Evolutionary conservation across 768 basidiomycete genomes (phyloP).

Genomic region (Crepidotus variabilis): DNA sequence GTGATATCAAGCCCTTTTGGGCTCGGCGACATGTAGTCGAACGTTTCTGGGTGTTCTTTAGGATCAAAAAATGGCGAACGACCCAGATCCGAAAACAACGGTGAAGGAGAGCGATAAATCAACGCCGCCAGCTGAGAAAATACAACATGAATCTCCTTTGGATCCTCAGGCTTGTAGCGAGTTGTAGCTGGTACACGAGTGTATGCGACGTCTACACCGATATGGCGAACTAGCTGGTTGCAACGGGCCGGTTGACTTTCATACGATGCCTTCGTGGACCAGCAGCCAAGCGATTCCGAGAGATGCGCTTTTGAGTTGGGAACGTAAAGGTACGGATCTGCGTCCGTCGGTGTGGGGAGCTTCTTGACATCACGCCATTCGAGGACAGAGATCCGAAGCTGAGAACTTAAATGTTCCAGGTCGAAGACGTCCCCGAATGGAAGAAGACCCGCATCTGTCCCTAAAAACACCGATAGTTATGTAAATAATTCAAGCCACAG

Average conservation of each 20-base stretch:
- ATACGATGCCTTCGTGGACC: constrained; percentile 23
- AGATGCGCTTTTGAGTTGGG: constrained; percentile 10
- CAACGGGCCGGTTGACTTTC: constrained; percentile 20
- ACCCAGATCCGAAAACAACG: constrained; percentile 9
- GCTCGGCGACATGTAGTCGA: background rate
- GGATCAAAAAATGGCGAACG: constrained; percentile 14
- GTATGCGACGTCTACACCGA: constrained; percentile 31
- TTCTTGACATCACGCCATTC: constrained; percentile 50
- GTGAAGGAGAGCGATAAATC: constrained; percentile 23
- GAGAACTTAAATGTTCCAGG: constrained; percentile 30
- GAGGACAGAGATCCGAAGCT: constrained; percentile 34
- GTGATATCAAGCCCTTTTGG: constrained; percentile 11
- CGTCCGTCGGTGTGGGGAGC: constrained; percentile 13
- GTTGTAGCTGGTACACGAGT: constrained; percentile 27
- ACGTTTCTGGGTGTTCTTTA: constrained; percentile 23
- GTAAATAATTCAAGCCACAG: too few relatives aligned
- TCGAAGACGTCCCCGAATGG: constrained; percentile 43
- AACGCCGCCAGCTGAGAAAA: constrained; percentile 26
- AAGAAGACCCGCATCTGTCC: constrained; percentile 21
- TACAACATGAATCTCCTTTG: constrained; percentile 17
- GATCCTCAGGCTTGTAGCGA: constrained; percentile 15
- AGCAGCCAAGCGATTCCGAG: constrained; percentile 26
- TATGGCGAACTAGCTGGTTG: constrained; percentile 19
- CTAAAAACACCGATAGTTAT: background rate
- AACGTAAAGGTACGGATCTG: constrained; percentile 5